Percentiles rank a stretch among this genome's conserved stretches.
Conservation (phyloP, 345 rosid genomes). For the Chamaenerion angustifolium region DNA sequence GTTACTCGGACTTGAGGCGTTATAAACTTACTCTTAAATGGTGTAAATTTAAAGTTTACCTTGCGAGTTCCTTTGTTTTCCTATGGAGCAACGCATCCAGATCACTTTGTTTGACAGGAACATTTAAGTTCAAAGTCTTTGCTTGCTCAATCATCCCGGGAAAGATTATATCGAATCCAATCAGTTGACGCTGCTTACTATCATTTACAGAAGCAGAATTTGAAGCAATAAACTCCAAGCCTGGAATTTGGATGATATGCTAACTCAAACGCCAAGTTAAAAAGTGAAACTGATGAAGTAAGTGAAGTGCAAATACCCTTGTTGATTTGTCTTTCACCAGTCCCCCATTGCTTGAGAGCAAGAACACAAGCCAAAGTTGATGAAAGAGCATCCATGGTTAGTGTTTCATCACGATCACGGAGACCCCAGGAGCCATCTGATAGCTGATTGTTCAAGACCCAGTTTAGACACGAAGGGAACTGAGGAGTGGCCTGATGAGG, state of each 20-base stretch:
- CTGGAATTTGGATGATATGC: conserved; percentile 18
- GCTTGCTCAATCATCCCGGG: conserved; percentile 75
- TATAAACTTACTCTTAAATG: too few relatives aligned
- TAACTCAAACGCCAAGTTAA: background rate
- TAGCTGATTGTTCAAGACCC: conserved; percentile 70
- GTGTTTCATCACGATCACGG: conserved; percentile 22
- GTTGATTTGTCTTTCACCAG: conserved; percentile 49
- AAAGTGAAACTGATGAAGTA: background rate
- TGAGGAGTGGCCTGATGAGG: conserved; percentile 19
- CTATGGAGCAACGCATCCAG: conserved; percentile 30
- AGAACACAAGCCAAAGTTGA: conserved; percentile 75
- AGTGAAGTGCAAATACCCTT: conserved; percentile 24
- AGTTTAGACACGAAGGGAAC: conserved; percentile 56
- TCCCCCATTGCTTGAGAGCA: conserved; percentile 64
- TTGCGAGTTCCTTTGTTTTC: conserved; percentile 40
- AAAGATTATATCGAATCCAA: conserved; percentile 73
- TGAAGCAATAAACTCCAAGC: conserved; percentile 51
- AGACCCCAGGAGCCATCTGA: conserved; percentile 83
- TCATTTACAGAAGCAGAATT: conserved; percentile 44
- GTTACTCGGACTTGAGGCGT: too few relatives aligned
- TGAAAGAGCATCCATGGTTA: conserved; percentile 44
- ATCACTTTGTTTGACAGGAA: conserved; percentile 39
- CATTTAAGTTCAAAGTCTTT: conserved; percentile 37
- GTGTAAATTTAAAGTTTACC: too few relatives aligned
- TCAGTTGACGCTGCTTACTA: conserved; percentile 38